Evolutionary conservation across 1,284 basidiomycete species (phyloP), one percentile per base, ranked within the genome.

Genomic region (Athelia sp.): DNA sequence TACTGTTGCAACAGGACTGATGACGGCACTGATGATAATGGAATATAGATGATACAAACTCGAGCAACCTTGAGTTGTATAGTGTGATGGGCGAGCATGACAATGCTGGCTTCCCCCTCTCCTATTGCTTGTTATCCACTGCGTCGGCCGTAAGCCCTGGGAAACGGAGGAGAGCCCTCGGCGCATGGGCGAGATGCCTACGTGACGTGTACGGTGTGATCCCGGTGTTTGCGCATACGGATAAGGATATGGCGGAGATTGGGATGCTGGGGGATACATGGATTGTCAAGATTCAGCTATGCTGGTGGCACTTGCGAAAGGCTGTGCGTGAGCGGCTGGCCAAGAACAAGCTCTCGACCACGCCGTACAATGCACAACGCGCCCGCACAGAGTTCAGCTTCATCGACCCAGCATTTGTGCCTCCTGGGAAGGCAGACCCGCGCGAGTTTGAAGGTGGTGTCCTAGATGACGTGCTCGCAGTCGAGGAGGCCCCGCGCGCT

Each of bases 161-260:
- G 8, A 66, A 66, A 49, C 51, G 58, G 1, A 61, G 34, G 21
- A 23, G 31, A 3, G 61, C 63, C 9, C 49, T 66, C 1, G 32
- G 44, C 14, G 46, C 46, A 13, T 67, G 60, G 57, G 53, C 54
- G 15, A 42, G 11, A 3, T 48, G 44, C 14, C 38, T 66, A 1
- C 52, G 49, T 15, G 53, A 59, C 19, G 47, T 45, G 32, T 66
- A 64, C 45, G 47, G 50, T 4, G 40, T 68, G 4, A 23, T 52
- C 9, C 58, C 63, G 0, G 6, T 23, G 11, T 63, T 63, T 44
- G 45, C 56, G 8, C 63, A 66, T 47, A 40, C 54, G 4, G 62
- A 68, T 49, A 66, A 68, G 45, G 62, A 67, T 45, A 64, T 66
- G 59, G 61, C 57, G 1, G 62, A 68, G 50, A 67, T 67, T 45